Base-by-base conservation (phyloP, 192 early-diverging fungal genomes). In the Fimicolochytrium jonesii region DNA sequence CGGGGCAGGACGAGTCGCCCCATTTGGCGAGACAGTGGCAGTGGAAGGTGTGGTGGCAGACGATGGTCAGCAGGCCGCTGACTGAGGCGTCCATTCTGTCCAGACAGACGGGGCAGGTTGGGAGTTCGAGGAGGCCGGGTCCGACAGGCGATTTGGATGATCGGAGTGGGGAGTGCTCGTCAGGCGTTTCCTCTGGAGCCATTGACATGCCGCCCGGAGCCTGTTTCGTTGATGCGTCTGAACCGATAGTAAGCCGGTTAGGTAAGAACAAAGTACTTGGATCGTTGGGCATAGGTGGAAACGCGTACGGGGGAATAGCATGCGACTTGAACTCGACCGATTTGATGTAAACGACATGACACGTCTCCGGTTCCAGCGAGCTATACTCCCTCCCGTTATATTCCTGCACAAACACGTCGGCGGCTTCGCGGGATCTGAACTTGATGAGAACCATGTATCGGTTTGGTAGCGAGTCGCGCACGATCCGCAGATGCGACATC, bases 41-140 rank as follows among this genome's bases (percentile, higher is more conserved):
- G 65, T 97, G 93, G 68, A 97, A 97, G 9, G 92, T 90, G 61
- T 99, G 96, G 39, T 93, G 93, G 62, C 96, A 99, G 23, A 93
- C 57, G 46, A 94, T 94, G 2, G 93, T 95, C 34, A 96, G 61
- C 25, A 99, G 71, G 4, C 92, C 94, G 18, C 94, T 94, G 15
- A 88, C 84, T 5, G 84, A 79, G 4, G 88, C 76, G 73, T 99
- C 96, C 87, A 99, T 89, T 18, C 93, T 75, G 54, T 99, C 96
- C 37, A 99, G 75, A 70, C 96, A 99, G 6, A 99, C 94, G 2
- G 96, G 94, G 64, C 96, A 99, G 0, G 90, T 93, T 1, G 94
- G 94, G 17, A 95, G 70, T 68, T 96, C 92, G 44, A 86, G 58
- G 11, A 87, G 49, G 20, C 39, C 44, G 18, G 51, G 9, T n/a